phyloP scores from a whole-genome alignment of 2,329 filamentous ascomycete genomes.

The Trichothecium roseum region DNA sequence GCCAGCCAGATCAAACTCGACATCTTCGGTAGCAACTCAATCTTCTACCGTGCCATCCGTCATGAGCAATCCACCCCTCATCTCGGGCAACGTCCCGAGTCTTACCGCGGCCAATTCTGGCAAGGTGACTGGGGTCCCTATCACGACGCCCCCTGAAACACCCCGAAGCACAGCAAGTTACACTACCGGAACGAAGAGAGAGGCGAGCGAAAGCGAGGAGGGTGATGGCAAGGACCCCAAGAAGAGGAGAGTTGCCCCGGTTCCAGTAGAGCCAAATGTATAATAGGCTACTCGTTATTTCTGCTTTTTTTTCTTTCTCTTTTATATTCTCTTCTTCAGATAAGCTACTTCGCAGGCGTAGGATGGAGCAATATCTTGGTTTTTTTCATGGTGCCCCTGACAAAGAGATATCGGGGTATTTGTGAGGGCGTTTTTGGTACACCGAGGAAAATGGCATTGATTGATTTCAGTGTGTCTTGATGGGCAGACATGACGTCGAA shows the following conservation, averaged over 20 bases:
- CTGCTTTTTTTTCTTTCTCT: too few species aligned
- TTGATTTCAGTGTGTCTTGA: too few species aligned
- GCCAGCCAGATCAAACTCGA: slow-evolving; percentile 75
- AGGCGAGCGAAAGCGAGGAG: slow-evolving; percentile 44
- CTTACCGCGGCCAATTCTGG: slow-evolving; percentile 65
- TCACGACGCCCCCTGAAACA: slow-evolving; percentile 86
- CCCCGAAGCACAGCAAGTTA: slow-evolving; percentile 37
- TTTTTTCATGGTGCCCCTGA: too few species aligned
- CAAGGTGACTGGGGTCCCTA: slow-evolving; percentile 53
- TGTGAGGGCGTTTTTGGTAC: too few species aligned
- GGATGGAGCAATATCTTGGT: too few species aligned
- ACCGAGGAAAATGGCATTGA: too few species aligned
- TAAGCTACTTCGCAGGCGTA: too few species aligned
- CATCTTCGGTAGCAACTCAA: slow-evolving; percentile 68
- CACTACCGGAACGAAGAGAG: slow-evolving; percentile 40
- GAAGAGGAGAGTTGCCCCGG: slow-evolving; percentile 62
- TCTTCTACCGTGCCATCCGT: slow-evolving; percentile 36
- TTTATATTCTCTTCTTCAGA: too few species aligned
- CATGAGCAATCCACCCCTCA: slow-evolving; percentile 69
- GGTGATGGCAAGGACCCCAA: slow-evolving; percentile 48
- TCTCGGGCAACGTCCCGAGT: slow-evolving; percentile 65
- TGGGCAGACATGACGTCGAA: too few species aligned
- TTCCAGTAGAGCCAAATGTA: slow-evolving; percentile 32
- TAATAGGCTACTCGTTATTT: background rate
- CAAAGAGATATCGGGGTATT: too few species aligned